phyloP scores from a whole-genome alignment of 805 yeast species.

The Ogataea populi-albae region DNA sequence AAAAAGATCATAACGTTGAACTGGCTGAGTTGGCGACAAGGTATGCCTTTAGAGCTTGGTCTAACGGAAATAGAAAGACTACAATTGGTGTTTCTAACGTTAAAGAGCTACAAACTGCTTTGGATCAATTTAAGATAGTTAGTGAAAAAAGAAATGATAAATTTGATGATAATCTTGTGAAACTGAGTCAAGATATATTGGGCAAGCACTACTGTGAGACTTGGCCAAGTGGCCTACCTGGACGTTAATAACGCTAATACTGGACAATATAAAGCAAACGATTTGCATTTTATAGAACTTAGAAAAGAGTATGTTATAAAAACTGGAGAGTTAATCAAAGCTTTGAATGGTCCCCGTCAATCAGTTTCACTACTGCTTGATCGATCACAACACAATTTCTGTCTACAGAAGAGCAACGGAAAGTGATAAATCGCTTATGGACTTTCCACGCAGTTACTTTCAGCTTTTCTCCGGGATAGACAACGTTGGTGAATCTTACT shows the following conservation, averaged over 20 bases:
- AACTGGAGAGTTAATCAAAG: slow-evolving; percentile 15
- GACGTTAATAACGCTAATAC: too few species aligned
- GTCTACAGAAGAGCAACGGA: slow-evolving; percentile 80
- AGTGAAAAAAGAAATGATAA: slow-evolving; percentile 33
- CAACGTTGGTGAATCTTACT: slow-evolving; percentile 86
- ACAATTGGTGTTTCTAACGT: slow-evolving; percentile 75
- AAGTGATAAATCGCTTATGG: slow-evolving; percentile 59
- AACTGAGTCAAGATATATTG: slow-evolving; percentile 40
- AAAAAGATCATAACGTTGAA: slow-evolving; percentile 46
- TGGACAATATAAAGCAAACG: too few species aligned
- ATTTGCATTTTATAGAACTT: slow-evolving; percentile 4
- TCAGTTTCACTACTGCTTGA: slow-evolving; percentile 78
- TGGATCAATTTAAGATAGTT: slow-evolving; percentile 53
- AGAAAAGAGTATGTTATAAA: slow-evolving; percentile 6
- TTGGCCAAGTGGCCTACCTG: slow-evolving; percentile 49
- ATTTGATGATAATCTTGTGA: slow-evolving; percentile 43
- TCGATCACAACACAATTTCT: slow-evolving; percentile 76
- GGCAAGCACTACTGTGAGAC: slow-evolving; percentile 60
- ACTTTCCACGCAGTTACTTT: slow-evolving; percentile 81
- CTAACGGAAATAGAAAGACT: slow-evolving; percentile 48
- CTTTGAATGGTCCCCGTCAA: slow-evolving; percentile 21
- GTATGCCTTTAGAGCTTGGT: slow-evolving; percentile 67
- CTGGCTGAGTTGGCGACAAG: slow-evolving; percentile 81
- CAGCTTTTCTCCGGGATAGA: slow-evolving; percentile 91
- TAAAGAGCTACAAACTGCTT: slow-evolving; percentile 62